Evolutionary conservation across 1,284 basidiomycete species (phyloP).

Genomic region (Trametes hirsuta): DNA sequence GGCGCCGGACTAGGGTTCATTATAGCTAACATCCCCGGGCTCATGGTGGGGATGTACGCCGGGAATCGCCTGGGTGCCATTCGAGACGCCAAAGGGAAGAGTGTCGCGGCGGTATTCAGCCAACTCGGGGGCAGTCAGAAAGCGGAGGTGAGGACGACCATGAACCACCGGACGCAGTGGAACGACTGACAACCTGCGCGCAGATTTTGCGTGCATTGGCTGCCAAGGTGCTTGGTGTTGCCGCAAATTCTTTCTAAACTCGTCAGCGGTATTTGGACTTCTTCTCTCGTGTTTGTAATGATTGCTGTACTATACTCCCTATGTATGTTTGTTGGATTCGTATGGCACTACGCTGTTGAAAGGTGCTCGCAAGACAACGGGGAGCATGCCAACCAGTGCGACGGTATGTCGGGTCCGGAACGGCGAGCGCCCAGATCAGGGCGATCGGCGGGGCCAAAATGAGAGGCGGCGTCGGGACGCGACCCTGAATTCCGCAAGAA

Average conservation of each 20-base stretch:
- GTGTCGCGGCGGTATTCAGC: slow-evolving; percentile 89
- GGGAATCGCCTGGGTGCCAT: slow-evolving; percentile 88
- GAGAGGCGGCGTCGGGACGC: slow-evolving; percentile 12
- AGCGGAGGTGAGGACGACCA: slow-evolving; percentile 67
- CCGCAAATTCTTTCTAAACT: slow-evolving; percentile 33
- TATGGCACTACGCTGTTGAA: neutral
- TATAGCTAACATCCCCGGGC: slow-evolving; percentile 84
- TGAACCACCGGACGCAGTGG: neutral
- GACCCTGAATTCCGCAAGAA: slow-evolving; percentile 1
- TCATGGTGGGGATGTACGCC: slow-evolving; percentile 78
- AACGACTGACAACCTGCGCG: slow-evolving; percentile 11
- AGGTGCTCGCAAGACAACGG: neutral
- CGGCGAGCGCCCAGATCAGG: slow-evolving; percentile 11
- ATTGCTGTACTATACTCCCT: neutral
- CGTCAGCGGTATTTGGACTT: neutral
- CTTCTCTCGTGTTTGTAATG: neutral
- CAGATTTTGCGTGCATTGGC: slow-evolving; percentile 89
- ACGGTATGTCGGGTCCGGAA: slow-evolving; percentile 6
- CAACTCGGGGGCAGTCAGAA: slow-evolving; percentile 81
- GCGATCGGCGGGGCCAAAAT: slow-evolving; percentile 16
- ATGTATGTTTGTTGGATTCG: neutral
- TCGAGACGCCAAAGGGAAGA: slow-evolving; percentile 91
- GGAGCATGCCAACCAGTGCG: neutral
- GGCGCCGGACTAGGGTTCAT: slow-evolving; percentile 83
- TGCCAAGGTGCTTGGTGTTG: slow-evolving; percentile 85